These are phyloP conservation scores for Candida mattraensis DNA, from an alignment of 805 yeast genomes.

Conservation along the genomic window DNA sequence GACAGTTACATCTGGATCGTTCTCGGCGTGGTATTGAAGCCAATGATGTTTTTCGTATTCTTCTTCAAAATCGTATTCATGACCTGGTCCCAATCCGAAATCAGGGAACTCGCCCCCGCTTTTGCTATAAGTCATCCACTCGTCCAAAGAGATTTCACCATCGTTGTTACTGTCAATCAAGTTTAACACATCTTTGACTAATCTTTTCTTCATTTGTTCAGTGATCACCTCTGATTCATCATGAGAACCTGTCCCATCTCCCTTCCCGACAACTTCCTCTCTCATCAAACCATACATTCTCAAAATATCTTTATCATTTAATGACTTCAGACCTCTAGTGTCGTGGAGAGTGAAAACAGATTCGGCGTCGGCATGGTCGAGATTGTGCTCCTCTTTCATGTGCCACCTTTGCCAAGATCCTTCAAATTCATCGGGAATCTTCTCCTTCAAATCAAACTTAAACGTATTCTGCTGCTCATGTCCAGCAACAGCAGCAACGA, in stretches of 20 bases:
- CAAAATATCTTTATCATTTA: constrained; percentile 64
- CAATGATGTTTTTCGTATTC: constrained; percentile 96
- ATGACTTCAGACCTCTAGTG: constrained; percentile 52
- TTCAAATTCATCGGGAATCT: constrained; percentile 47
- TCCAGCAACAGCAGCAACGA: not conserved
- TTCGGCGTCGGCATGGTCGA: constrained; percentile 70
- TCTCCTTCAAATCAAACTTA: constrained; percentile 38
- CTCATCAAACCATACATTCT: constrained; percentile 78
- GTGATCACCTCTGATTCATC: constrained; percentile 62
- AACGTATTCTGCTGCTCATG: constrained; percentile 12
- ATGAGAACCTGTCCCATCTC: constrained; percentile 85
- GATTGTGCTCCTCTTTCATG: constrained; percentile 84
- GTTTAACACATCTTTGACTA: constrained; percentile 52
- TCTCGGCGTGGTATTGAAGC: constrained; percentile 72
- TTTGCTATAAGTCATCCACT: constrained; percentile 62
- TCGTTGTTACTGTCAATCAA: constrained; percentile 68
- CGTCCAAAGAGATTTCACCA: constrained; percentile 62
- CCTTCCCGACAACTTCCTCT: constrained; percentile 76
- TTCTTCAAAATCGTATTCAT: constrained; percentile 88
- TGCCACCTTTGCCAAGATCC: constrained; percentile 83
- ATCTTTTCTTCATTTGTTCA: constrained; percentile 53
- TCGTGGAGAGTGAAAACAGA: constrained; percentile 84
- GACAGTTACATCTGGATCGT: constrained; percentile 77
- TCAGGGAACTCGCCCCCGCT: constrained; percentile 82
- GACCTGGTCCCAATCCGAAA: constrained; percentile 83